Evolutionary conservation across 768 basidiomycete species (phyloP).

Genomic region (Floccularia luteovirens): DNA sequence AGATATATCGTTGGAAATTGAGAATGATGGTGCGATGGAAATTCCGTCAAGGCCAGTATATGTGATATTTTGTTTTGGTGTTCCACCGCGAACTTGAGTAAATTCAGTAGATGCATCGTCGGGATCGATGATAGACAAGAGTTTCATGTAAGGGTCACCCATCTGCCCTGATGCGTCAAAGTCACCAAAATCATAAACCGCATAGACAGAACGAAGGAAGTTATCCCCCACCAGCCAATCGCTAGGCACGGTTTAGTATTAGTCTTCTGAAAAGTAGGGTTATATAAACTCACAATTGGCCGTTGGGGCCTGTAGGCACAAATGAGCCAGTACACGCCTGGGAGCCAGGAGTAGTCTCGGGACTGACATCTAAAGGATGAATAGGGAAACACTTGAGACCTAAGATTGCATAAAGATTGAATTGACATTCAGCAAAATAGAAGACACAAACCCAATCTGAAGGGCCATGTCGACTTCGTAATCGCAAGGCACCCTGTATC

Average conservation of each 20-base stretch:
- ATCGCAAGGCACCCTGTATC: conserved; percentile 72
- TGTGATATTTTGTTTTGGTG: conserved; percentile 58
- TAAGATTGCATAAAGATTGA: conserved; percentile 15
- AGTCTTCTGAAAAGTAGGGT: not conserved
- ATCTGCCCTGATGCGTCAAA: conserved; percentile 54
- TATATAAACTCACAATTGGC: conserved; percentile 51
- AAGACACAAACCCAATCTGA: conserved; percentile 56
- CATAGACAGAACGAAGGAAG: conserved; percentile 74
- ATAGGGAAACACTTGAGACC: conserved; percentile 70
- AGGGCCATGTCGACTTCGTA: conserved; percentile 73
- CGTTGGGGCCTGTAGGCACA: conserved; percentile 55
- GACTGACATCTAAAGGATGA: conserved; percentile 72
- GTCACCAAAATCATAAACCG: conserved; percentile 82
- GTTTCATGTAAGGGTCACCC: conserved; percentile 74
- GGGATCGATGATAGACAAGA: conserved; percentile 64
- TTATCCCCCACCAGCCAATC: conserved; percentile 85
- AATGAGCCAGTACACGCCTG: conserved; percentile 68
- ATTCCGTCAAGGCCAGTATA: conserved; percentile 45
- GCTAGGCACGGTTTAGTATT: conserved; percentile 25
- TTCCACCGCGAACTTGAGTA: conserved; percentile 57
- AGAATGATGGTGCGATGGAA: conserved; percentile 34
- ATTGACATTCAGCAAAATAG: not conserved
- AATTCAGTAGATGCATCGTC: conserved; percentile 67
- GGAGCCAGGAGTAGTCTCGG: conserved; percentile 33
- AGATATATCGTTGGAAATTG: conserved; percentile 51